A percentile compares a stretch with the other conserved stretches of the same genome.
Evolutionary conservation across 2,329 filamentous ascomycete species (phyloP).

Genomic region (Didymella exigua): DNA sequence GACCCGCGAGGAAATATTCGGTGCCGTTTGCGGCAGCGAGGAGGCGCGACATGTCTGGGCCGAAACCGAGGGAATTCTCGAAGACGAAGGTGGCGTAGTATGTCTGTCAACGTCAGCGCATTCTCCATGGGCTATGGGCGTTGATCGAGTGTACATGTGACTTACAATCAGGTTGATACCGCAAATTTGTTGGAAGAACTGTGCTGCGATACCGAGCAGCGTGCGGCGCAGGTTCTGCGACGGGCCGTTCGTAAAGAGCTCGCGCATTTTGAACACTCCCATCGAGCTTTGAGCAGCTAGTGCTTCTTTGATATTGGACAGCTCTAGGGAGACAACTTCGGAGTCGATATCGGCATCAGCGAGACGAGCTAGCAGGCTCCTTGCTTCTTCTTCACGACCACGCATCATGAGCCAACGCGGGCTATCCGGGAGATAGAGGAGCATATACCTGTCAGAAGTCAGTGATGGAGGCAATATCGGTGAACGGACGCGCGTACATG

Average conservation of each 20-base stretch:
- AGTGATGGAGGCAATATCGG: neutral
- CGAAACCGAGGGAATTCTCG: conserved; percentile 48
- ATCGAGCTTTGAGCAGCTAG: conserved; percentile 46
- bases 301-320: conserved; percentile 43
- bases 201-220: conserved; percentile 50
- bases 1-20: conserved; percentile 50
- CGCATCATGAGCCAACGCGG: conserved; percentile 59
- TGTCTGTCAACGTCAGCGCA: conserved; percentile 20
- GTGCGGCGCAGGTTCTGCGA: conserved; percentile 53
- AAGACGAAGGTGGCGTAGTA: conserved; percentile 53
- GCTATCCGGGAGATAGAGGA: conserved; percentile 51
- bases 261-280: conserved; percentile 61
- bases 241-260: conserved; percentile 30
- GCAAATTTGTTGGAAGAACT: conserved; percentile 53
- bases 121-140: neutral
- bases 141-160: no score
- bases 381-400: conserved; percentile 54
- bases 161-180: conserved; percentile 44
- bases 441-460: conserved; percentile 43
- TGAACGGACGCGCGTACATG: neutral
- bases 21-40: conserved; percentile 50
- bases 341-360: conserved; percentile 48
- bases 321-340: conserved; percentile 42
- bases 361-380: conserved; percentile 40
- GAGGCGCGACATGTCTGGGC: conserved; percentile 39